Evolutionary conservation across 441 rosid genomes (phyloP), one percentile per base, ranked within the genome.

Genomic region (Raphanus hybrid): DNA sequence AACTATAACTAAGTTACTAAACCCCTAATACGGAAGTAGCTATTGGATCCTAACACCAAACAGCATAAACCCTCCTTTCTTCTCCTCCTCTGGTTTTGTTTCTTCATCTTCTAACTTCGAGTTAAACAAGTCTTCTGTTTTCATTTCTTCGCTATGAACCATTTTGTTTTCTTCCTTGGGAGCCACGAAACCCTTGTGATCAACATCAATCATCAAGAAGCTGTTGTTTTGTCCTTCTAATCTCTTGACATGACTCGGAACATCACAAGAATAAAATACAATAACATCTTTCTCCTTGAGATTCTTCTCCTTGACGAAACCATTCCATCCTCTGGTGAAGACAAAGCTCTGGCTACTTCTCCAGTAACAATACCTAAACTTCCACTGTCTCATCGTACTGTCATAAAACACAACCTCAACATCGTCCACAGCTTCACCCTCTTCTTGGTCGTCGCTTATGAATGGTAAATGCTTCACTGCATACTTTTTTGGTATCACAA

Each of bases 31-130:
- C 9, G 12, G 50, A 68, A 61, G 18, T 41, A 41, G 61, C 78
- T 75, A 80, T 45, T 79, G 85, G 50, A 89, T 87, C 64, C 82
- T 76, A 57, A 86, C 91, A 34, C 96, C 98, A 74, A 92, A 92
- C 64, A 90, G 82, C 84, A 70, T 88, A 70, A 91, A 75, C 12
- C 89, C 88, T 73, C 62, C 63, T 58, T 74, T 78, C 4, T 60
- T 73, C 41, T 69, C 85, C 10, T 73, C 81, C 16, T 45, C 20
- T 18, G 20, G 12, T 54, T 58, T 79, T 43, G 71, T 26, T 43
- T 14, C 80, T 37, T 75, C 58, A 15, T 52, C 77, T 75, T 71
- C 79, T 9, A 29, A 64, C 65, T 75, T 74, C 1, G 50, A 50
- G 60, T 70, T 55, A 29, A 79, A 54, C 64, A 27, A 58, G 64